Evolutionary conservation across 1,139 yeast genomes (phyloP).

Genomic region (Magnusiomyces magnusii): DNA sequence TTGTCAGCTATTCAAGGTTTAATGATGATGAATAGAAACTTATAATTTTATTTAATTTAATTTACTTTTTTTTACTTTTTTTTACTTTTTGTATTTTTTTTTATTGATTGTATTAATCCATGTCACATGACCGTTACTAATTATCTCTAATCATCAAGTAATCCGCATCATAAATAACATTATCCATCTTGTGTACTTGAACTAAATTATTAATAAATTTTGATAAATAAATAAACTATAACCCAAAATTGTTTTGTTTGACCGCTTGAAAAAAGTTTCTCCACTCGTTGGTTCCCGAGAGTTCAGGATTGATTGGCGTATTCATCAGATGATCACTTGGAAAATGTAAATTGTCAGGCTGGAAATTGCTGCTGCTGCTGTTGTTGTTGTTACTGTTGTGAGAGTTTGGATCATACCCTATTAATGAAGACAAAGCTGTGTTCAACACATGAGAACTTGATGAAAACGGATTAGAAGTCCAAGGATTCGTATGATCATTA

Average conservation of each 20-base stretch:
- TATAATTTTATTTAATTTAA: neutral
- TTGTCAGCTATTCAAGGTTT: neutral
- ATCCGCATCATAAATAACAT: too few relatives aligned
- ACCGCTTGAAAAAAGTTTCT: slow-evolving; percentile 4
- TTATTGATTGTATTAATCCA: neutral
- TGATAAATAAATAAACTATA: neutral
- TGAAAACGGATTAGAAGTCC: neutral
- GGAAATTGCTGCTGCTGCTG: neutral
- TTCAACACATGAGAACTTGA: neutral
- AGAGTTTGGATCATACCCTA: neutral
- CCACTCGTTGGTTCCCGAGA: slow-evolving; percentile 6
- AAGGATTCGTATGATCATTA: too few relatives aligned
- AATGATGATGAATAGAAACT: neutral
- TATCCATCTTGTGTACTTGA: too few relatives aligned
- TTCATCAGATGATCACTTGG: neutral
- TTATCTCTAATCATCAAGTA: too few relatives aligned
- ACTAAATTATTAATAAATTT: too few relatives aligned
- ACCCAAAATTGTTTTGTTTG: neutral
- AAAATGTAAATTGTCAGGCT: too few relatives aligned
- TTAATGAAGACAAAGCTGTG: neutral
- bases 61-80: neutral
- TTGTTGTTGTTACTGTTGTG: neutral
- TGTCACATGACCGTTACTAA: too few relatives aligned
- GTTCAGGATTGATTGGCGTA: slow-evolving; percentile 2
- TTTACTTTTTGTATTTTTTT: neutral